Conservation (phyloP, 169 alveolate genomes). For the Plasmodium vinckei region DNA sequence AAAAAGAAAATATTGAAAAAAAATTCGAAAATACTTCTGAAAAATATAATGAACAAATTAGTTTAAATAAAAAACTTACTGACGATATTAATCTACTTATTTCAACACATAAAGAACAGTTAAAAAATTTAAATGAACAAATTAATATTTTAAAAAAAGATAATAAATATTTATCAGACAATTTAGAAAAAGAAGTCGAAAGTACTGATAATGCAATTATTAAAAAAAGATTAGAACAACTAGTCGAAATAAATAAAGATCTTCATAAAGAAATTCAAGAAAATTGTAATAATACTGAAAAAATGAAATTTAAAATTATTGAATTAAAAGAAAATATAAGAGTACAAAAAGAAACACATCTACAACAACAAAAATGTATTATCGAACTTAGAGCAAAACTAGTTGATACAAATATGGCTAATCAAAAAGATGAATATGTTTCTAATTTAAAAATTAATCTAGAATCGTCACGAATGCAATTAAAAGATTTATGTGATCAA, state of each 20-base stretch:
- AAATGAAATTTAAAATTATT: constrained; percentile 24
- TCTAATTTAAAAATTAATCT: constrained; percentile 5
- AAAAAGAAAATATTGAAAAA: constrained; percentile 24
- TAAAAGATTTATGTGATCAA: constrained; percentile 10
- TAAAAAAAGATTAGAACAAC: constrained; percentile 39
- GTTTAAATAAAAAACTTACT: constrained; percentile 16
- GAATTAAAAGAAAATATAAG: constrained; percentile 25
- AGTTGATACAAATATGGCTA: background rate
- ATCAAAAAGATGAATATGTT: constrained; percentile 14
- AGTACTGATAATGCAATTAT: constrained; percentile 17
- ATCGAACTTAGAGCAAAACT: constrained; percentile 18
- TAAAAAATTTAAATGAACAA: constrained; percentile 18
- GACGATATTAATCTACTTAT: constrained; percentile 14
- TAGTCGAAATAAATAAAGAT: constrained; percentile 26
- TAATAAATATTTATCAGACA: constrained; percentile 31
- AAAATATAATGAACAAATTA: constrained; percentile 19
- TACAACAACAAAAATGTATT: constrained; percentile 48
- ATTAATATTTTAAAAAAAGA: constrained; percentile 38
- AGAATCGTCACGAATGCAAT: constrained; percentile 11
- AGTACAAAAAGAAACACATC: constrained; percentile 24
- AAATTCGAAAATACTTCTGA: constrained; percentile 11
- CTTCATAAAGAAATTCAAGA: constrained; percentile 24
- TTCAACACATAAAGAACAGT: constrained; percentile 21
- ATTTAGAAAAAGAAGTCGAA: constrained; percentile 5
- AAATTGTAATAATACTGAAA: background rate